These are phyloP conservation scores for Blumeriella jaapii DNA, from an alignment of 2,329 filamentous ascomycete species.

Conservation along the genomic window DNA sequence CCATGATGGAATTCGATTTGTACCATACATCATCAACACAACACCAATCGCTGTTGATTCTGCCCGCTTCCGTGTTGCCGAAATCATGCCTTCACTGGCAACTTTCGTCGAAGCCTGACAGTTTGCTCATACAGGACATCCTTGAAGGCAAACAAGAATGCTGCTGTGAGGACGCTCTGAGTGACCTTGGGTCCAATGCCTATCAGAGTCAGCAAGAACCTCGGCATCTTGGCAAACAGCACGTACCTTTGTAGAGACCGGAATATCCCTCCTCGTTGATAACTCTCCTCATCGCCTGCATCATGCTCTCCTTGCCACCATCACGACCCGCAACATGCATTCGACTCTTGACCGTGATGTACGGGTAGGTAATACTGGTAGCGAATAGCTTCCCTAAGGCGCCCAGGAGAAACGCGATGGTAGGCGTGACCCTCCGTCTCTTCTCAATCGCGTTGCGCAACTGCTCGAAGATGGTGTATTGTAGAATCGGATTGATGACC, in stretches of 20 bases:
- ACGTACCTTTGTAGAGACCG: constrained; percentile 81
- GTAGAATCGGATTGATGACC: constrained; percentile 95
- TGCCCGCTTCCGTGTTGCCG: neutral
- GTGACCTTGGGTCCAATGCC: constrained; percentile 94
- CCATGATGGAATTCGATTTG: neutral
- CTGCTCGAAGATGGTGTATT: constrained; percentile 98
- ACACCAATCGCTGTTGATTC: neutral
- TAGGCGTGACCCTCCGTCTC: constrained; percentile 62
- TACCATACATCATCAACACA: constrained; percentile 6
- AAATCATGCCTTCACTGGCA: constrained; percentile 18
- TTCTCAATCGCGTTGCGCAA: constrained; percentile 85
- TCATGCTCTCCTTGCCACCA: constrained; percentile 70
- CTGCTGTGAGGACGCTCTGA: constrained; percentile 91
- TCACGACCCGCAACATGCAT: constrained; percentile 83
- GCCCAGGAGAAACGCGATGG: constrained; percentile 80
- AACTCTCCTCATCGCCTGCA: constrained; percentile 65
- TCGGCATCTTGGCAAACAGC: neutral
- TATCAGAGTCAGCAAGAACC: constrained; percentile 29
- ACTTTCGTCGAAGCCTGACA: constrained; percentile 44
- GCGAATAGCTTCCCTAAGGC: constrained; percentile 91
- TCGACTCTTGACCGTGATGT: constrained; percentile 96
- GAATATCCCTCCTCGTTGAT: constrained; percentile 81
- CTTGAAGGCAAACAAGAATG: constrained; percentile 96
- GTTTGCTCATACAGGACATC: constrained; percentile 85
- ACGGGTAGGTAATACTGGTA: constrained; percentile 90